Evolutionary conservation across 139 green algal genomes (phyloP).

Genomic region (Marvania coccoides): DNA sequence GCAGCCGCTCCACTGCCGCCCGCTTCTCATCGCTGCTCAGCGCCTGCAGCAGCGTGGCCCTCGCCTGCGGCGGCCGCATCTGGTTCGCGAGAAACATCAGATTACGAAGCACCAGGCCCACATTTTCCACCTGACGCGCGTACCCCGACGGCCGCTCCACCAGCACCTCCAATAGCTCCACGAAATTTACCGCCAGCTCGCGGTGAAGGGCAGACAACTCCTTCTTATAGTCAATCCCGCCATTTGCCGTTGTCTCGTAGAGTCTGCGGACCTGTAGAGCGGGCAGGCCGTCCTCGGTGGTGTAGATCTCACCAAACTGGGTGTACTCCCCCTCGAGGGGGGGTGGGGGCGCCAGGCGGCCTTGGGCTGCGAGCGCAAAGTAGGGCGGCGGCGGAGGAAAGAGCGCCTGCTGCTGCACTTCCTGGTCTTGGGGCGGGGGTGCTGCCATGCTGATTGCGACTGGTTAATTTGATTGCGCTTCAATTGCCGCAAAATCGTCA

Average conservation of each 20-base stretch:
- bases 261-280: slow-evolving; percentile 22
- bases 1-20: background rate
- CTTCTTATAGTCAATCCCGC: slow-evolving; percentile 30
- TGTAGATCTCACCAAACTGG: slow-evolving; percentile 40
- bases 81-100: slow-evolving; percentile 58
- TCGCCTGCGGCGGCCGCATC: slow-evolving; percentile 48
- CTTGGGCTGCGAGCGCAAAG: slow-evolving; percentile 15
- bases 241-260: slow-evolving; percentile 15
- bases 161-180: slow-evolving; percentile 45
- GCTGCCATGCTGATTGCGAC: no score
- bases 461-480: no score
- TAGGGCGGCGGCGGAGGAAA: slow-evolving; percentile 41
- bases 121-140: slow-evolving; percentile 37
- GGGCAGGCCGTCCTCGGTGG: slow-evolving; percentile 35
- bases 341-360: slow-evolving; percentile 9
- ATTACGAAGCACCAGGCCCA: slow-evolving; percentile 49
- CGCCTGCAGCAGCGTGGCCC: slow-evolving; percentile 8
- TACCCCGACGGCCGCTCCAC: slow-evolving; percentile 35
- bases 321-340: slow-evolving; percentile 25
- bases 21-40: slow-evolving; percentile 4
- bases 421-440: background rate
- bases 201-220: slow-evolving; percentile 50
- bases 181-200: slow-evolving; percentile 43
- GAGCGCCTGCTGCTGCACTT: slow-evolving; percentile 14
- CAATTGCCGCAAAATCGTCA: no score